Conservation (phyloP, 2,329 filamentous ascomycete species). For the Cercospora janseana region DNA sequence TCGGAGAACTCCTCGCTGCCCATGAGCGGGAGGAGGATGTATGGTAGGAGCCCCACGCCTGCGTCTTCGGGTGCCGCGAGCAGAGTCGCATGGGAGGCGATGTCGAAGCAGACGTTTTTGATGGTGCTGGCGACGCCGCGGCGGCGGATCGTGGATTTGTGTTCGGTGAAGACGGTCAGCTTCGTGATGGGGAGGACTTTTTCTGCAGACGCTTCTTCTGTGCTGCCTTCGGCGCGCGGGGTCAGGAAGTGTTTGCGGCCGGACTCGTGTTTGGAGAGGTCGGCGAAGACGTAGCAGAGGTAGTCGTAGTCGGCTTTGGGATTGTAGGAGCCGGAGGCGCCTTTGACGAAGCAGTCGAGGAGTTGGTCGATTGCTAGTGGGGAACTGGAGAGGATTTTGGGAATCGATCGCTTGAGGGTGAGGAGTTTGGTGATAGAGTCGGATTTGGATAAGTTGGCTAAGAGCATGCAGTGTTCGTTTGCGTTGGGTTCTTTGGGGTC, state of each 20-base stretch:
- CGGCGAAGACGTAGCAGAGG: conserved; percentile 88
- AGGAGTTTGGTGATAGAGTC: conserved; percentile 69
- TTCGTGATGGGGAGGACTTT: conserved; percentile 84
- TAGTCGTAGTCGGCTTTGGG: conserved; percentile 86
- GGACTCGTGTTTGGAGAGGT: conserved; percentile 73
- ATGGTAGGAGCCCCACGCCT: conserved; percentile 78
- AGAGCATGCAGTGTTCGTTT: conserved; percentile 82
- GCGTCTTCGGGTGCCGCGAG: conserved; percentile 59
- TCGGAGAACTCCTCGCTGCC: conserved; percentile 84
- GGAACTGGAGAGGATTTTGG: conserved; percentile 69
- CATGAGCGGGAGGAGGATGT: conserved; percentile 82
- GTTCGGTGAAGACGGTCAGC: conserved; percentile 90
- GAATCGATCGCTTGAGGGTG: conserved; percentile 64
- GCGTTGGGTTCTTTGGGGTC: conserved; percentile 74
- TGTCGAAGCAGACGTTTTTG: conserved; percentile 88
- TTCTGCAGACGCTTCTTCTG: conserved; percentile 57
- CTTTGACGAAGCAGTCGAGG: conserved; percentile 94
- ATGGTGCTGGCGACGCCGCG: conserved; percentile 95
- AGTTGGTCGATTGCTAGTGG: conserved; percentile 81
- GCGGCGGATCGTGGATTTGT: conserved; percentile 75
- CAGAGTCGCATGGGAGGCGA: conserved; percentile 65
- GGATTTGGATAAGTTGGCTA: conserved; percentile 86
- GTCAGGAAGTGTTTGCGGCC: conserved; percentile 55
- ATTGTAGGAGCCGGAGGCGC: conserved; percentile 78
- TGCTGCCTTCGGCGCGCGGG: conserved; percentile 42